Percentiles rank a stretch among this genome's conserved stretches.
These are phyloP conservation scores for Pyrus bretschneideri DNA, from an alignment of 306 rosid genomes.

Conservation along the genomic window DNA sequence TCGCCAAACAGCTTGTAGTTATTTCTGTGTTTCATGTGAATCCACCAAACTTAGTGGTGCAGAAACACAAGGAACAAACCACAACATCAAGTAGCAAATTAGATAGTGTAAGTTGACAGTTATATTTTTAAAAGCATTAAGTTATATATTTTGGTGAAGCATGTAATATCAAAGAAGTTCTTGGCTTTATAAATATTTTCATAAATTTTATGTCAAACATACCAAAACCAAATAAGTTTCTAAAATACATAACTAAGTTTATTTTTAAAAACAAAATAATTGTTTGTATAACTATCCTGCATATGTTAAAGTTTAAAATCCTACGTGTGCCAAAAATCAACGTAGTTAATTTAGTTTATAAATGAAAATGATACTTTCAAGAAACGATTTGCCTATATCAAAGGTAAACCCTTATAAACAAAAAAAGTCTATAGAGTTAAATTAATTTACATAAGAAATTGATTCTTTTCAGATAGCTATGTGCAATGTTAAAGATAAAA, in stretches of 20 bases:
- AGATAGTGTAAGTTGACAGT: neutral
- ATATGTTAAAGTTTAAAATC: neutral
- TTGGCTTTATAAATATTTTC: neutral
- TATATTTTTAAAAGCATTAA: neutral
- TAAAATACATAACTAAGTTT: neutral
- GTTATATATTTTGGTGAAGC: neutral
- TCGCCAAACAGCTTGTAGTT: neutral
- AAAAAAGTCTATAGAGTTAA: neutral
- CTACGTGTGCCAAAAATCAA: neutral
- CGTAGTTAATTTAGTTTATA: neutral
- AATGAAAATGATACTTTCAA: neutral
- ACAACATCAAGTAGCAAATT: too few species aligned
- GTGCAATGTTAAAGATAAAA: neutral
- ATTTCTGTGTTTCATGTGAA: neutral
- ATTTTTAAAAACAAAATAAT: neutral
- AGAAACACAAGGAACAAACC: neutral
- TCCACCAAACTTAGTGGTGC: neutral
- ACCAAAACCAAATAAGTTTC: neutral
- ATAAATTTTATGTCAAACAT: neutral
- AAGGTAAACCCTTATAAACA: neutral
- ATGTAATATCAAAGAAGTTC: neutral
- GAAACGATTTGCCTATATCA: neutral
- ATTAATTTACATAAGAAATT: neutral
- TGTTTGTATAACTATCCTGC: neutral
- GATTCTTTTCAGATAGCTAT: neutral